Percentiles rank a stretch among this genome's conserved stretches.
Conservation (phyloP, 164 flowering plant genomes). For the Magnolia officinalis region DNA sequence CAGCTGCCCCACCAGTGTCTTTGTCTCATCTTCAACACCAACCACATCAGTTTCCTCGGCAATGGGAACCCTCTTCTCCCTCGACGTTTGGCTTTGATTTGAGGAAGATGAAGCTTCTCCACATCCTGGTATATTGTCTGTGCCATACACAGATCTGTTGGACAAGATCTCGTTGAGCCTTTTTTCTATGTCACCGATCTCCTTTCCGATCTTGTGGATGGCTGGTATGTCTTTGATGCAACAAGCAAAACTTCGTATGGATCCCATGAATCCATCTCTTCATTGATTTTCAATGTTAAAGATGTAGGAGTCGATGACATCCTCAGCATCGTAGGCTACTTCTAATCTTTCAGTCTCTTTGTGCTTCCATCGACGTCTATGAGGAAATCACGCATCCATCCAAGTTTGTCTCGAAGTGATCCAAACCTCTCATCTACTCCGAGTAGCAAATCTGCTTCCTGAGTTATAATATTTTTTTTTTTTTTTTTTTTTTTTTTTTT, state of each 20-base stretch:
- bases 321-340: too few relatives aligned
- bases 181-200: slow-evolving; percentile 34
- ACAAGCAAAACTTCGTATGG: neutral
- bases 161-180: slow-evolving; percentile 14
- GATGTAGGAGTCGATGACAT: too few relatives aligned
- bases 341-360: neutral
- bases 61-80: neutral
- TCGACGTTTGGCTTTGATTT: neutral
- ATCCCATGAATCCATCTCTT: neutral
- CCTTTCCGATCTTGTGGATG: slow-evolving; percentile 24
- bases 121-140: neutral
- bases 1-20: neutral
- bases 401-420: neutral
- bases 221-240: slow-evolving; percentile 16
- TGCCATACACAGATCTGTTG: neutral
- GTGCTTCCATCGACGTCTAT: neutral
- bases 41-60: slow-evolving; percentile 11
- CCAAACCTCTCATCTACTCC: neutral
- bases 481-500: too few relatives aligned
- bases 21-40: slow-evolving; percentile 3
- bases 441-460: neutral
- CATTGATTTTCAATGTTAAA: neutral
- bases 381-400: neutral
- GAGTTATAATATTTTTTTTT: neutral
- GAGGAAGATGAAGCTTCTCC: slow-evolving; percentile 23